Evolutionary conservation across 768 basidiomycete species (phyloP), one percentile per base, ranked within the genome.

Genomic region (Glaciozyma martinii): DNA sequence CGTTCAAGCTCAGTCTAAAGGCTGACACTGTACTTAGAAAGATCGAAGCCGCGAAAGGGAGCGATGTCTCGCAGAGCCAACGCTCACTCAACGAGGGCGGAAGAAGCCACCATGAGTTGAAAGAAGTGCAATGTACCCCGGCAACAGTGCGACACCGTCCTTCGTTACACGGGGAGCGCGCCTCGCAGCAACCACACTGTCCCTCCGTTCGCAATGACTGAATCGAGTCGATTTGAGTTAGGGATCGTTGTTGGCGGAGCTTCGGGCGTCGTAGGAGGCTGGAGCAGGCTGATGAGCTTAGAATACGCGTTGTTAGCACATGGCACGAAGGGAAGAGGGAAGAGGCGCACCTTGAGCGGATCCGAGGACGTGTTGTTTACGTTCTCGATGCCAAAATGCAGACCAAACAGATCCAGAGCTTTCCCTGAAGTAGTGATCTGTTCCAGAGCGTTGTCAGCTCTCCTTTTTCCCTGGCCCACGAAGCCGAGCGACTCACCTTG

Each of bases 381-480:
- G 53, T 70, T 70, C 25, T 32, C 9, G 46, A 80, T 60, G 49
- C 72, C 73, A 58, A 82, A 78, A 15, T 80, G 79, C 18, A 69
- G 60, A 7, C 76, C 76, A n/a, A 79, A 74, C 47, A 84, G 72
- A 71, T 89, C 88, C 49, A 88, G 76, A 15, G 82, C 86, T 70
- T 78, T 83, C 1, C 88, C 88, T 15, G 82, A 79, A 16, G 80
- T 74, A 19, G 83, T 74, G 12, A 79, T 78, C 86, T 88, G 37
- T 2, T 8, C 7, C 66, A 42, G 46, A 29, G n/a, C 42, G 50
- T 7, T 43, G 16, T 7, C 56, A 18, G 18, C 53, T 18, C 15
- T 12, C 21, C 56, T 49, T 55, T 49, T 56, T 30, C 42, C 44
- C 1, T 18, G 21, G 44, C 29, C 15, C 50, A 40, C 9, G 19